Percentiles rank a stretch among this genome's conserved stretches.
Evolutionary conservation across 495 filamentous ascomycete species (phyloP).

Genomic region (Xylaria cubensis): DNA sequence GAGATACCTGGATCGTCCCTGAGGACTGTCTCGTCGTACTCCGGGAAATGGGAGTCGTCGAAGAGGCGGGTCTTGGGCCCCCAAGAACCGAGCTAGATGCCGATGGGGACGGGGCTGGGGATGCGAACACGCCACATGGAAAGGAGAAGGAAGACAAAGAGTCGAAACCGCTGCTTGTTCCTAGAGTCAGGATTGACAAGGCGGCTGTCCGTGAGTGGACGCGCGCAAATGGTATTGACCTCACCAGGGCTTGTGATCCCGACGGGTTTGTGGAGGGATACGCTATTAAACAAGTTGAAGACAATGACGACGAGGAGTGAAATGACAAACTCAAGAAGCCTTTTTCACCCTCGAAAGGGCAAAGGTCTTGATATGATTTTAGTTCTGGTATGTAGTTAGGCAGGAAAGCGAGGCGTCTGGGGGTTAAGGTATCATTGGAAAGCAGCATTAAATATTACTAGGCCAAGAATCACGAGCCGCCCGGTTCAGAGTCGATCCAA

Average conservation of each 20-base stretch:
- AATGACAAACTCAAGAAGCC: background rate
- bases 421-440: background rate
- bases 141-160: slow-evolving; percentile 33
- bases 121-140: slow-evolving; percentile 21
- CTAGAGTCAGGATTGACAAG: slow-evolving; percentile 61
- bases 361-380: background rate
- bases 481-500: background rate
- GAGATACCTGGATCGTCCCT: slow-evolving; percentile 75
- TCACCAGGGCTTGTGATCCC: slow-evolving; percentile 60
- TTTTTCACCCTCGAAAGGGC: background rate
- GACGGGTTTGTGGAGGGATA: slow-evolving; percentile 63
- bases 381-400: background rate
- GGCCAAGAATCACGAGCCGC: background rate
- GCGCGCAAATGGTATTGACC: slow-evolving; percentile 49
- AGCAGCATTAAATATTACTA: background rate
- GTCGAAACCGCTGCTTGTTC: slow-evolving; percentile 40
- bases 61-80: slow-evolving; percentile 58
- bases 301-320: slow-evolving; percentile 39
- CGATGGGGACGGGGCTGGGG: slow-evolving; percentile 29
- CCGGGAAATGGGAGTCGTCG: slow-evolving; percentile 76
- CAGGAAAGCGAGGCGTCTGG: slow-evolving; percentile 19
- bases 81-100: slow-evolving; percentile 42
- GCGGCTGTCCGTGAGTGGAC: slow-evolving; percentile 62
- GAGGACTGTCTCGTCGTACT: slow-evolving; percentile 84
- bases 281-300: slow-evolving; percentile 39